Evolutionary conservation across 345 rosid species (phyloP), one percentile per base, ranked within the genome.

Genomic region (Euphorbia peplus): DNA sequence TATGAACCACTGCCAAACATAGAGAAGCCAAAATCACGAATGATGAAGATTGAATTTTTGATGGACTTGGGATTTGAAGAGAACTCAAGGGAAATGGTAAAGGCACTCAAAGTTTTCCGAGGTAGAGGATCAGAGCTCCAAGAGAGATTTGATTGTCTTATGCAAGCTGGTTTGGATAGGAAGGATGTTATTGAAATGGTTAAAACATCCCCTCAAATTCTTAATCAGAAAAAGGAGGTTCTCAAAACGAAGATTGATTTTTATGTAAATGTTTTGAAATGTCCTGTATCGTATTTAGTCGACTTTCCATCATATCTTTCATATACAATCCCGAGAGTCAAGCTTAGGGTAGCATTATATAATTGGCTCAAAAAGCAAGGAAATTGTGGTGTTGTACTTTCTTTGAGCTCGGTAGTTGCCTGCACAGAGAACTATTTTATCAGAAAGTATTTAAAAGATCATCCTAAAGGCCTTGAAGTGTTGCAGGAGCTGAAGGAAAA

Each of bases 131-230:
- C 70, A 42, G 84, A 87, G 73, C 78, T 93, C 47, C 97, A 80
- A 55, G 91, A 90, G 74, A 83, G 98, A 82, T 93, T 86, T 70
- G 85, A 93, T 82, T 85, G 80, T 48, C 69, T 93, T 22, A 82
- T 87, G 64, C 79, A 74, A 54, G 87, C 86, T 37, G 97, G 96
- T 64, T 69, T 90, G 80, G 87, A 85, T 51, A 75, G 70, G 73
- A 71, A 81, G 51, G 89, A 83, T 50, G 91, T 82, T 64, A 56
- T 72, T 0, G 46, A 72, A 70, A 87, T 93, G 81, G 75, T 90
- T 54, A 76, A 57, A 60, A 68, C 64, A 44, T 75, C 78, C 26
- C 98, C 98, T 69, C 87, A 83, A 56, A 80, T 88, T 48, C 91
- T 92, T 37, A 81, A 73, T 73, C 79, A 73, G 79, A 76, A 70